phyloP scores from a whole-genome alignment of 2,329 filamentous ascomycete species.

The Diaporthe australafricana region DNA sequence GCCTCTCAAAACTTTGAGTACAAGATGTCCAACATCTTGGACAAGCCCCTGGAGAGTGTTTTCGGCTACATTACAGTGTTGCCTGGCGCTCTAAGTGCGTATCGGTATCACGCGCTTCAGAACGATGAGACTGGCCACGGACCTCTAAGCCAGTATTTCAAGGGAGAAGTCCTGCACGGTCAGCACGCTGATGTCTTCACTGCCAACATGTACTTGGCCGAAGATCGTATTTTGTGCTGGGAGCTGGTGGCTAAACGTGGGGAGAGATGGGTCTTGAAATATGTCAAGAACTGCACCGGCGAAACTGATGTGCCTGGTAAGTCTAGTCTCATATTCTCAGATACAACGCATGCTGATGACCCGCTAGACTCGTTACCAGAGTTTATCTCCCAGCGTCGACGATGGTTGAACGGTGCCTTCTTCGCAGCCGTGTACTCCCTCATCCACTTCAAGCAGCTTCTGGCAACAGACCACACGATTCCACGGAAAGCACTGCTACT shows the following conservation, averaged over 20 bases:
- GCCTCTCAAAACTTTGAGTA: slow-evolving; percentile 99
- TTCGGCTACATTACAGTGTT: slow-evolving; percentile 99
- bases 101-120: slow-evolving; percentile 94
- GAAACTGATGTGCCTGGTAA: slow-evolving; percentile 97
- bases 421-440: slow-evolving; percentile 98
- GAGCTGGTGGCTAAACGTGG: slow-evolving; percentile 95
- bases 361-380: slow-evolving; percentile 87
- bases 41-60: slow-evolving; percentile 96
- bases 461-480: slow-evolving; percentile 91
- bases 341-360: slow-evolving; percentile 38
- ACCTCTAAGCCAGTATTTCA: slow-evolving; percentile 97
- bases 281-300: slow-evolving; percentile 95
- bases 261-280: slow-evolving; percentile 97
- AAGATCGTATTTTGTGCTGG: slow-evolving; percentile 92
- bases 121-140: slow-evolving; percentile 97
- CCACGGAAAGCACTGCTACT: slow-evolving; percentile 91
- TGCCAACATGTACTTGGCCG: slow-evolving; percentile 94
- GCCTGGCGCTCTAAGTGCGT: slow-evolving; percentile 93
- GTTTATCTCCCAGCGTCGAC: slow-evolving; percentile 94
- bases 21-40: slow-evolving; percentile 99
- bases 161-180: slow-evolving; percentile 96
- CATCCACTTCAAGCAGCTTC: slow-evolving; percentile 93
- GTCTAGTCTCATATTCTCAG: slow-evolving; percentile 45
- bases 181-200: slow-evolving; percentile 98
- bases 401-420: slow-evolving; percentile 99